phyloP scores from a whole-genome alignment of 345 rosid species.

The Populus euphratica region DNA sequence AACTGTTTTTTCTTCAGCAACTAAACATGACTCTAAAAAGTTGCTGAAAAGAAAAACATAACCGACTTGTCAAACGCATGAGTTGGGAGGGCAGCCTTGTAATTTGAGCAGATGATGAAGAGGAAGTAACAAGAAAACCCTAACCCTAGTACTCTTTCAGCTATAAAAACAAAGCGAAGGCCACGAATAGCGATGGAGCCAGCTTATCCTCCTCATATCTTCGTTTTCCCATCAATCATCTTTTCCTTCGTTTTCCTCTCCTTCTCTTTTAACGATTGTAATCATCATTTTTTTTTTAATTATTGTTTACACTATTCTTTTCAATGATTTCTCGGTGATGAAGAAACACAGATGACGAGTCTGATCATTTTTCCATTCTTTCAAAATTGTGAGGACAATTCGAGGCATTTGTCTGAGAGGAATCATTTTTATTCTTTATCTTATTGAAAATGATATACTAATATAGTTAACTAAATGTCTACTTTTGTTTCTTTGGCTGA shows the following conservation, averaged over 20 bases:
- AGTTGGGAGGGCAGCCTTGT: not conserved
- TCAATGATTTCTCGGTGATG: slow-evolving; percentile 31
- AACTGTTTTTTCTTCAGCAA: too few relatives aligned
- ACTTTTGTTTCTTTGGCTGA: not conserved
- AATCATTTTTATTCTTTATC: not conserved
- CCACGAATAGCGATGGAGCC: not conserved
- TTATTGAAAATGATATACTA: not conserved
- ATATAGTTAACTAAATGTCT: not conserved
- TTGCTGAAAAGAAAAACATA: too few relatives aligned
- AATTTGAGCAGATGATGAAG: not conserved
- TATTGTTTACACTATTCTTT: too few relatives aligned
- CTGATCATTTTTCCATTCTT: slow-evolving; percentile 42
- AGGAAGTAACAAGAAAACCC: not conserved
- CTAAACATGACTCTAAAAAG: too few relatives aligned
- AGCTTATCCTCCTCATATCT: not conserved
- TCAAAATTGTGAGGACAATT: slow-evolving; percentile 42
- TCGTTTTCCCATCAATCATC: not conserved
- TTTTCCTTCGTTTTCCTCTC: not conserved
- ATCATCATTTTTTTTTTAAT: not conserved
- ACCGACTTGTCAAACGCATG: not conserved
- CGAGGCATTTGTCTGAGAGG: slow-evolving; percentile 74
- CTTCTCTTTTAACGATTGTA: not conserved
- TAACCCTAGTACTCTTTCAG: not conserved
- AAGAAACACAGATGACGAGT: slow-evolving; percentile 51
- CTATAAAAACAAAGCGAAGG: slow-evolving; percentile 7